Conservation (phyloP, 306 rosid genomes). For the Ochetophila trinervis region DNA sequence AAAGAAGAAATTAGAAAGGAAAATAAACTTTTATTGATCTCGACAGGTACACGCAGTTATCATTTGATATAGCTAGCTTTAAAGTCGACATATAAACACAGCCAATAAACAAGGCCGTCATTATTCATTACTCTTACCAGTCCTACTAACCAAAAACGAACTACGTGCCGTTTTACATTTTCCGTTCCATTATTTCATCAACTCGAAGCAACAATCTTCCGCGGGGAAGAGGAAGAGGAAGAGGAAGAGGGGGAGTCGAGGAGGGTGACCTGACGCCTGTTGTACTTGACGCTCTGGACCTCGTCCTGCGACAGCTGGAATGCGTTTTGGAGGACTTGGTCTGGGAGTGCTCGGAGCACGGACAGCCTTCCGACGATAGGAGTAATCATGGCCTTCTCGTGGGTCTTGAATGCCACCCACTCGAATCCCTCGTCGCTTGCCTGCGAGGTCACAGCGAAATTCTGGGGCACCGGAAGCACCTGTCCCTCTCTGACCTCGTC, state of each 20-base stretch:
- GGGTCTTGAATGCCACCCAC: constrained; percentile 58
- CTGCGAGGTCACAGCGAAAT: constrained; percentile 40
- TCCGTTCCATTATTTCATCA: neutral
- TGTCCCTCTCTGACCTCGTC: constrained; percentile 39
- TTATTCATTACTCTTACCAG: too few relatives aligned
- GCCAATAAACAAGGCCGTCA: too few relatives aligned
- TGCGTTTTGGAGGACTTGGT: constrained; percentile 35
- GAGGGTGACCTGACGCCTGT: constrained; percentile 26
- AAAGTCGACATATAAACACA: too few relatives aligned
- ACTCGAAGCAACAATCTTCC: neutral
- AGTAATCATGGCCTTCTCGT: constrained; percentile 31
- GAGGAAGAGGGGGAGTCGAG: neutral
- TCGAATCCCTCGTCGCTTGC: constrained; percentile 36
- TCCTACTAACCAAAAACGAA: neutral
- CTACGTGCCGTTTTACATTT: neutral
- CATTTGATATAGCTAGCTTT: too few relatives aligned
- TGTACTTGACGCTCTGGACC: constrained; percentile 39
- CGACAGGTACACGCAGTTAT: too few relatives aligned
- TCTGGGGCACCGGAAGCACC: constrained; percentile 50
- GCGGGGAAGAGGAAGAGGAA: neutral
- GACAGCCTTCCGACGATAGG: constrained; percentile 47
- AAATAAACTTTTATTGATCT: too few relatives aligned
- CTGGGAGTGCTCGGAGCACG: constrained; percentile 28
- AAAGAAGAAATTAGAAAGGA: too few relatives aligned
- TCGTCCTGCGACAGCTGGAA: constrained; percentile 33